Conservation (phyloP, 148 eudicot genomes). For the Salicornia ramosissima region DNA sequence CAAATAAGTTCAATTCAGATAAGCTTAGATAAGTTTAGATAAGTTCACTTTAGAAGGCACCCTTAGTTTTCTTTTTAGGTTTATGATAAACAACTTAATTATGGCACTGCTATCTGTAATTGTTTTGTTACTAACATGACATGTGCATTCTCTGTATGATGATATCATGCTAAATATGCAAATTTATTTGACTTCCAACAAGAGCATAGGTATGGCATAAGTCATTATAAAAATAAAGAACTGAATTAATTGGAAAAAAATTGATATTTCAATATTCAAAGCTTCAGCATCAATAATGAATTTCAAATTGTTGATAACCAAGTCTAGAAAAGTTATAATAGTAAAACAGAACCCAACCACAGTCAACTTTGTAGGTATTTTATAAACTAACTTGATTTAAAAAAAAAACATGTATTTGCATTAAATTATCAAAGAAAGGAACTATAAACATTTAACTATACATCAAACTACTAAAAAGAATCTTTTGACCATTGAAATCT, state of each 20-base stretch:
- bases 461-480: background rate
- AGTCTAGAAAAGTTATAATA: too few species aligned
- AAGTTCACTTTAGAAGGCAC: too few species aligned
- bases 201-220: slow-evolving; percentile 1
- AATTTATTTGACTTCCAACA: background rate
- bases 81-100: background rate
- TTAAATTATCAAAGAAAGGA: too few species aligned
- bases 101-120: background rate
- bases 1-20: too few species aligned
- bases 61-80: background rate
- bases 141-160: background rate
- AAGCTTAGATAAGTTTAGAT: too few species aligned
- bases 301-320: background rate
- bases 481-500: background rate
- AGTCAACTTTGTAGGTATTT: slow-evolving; percentile 10
- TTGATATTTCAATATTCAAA: background rate
- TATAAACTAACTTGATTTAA: background rate
- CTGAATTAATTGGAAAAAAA: too few species aligned
- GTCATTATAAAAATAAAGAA: background rate
- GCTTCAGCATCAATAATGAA: slow-evolving; percentile 5
- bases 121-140: slow-evolving; percentile 2
- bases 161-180: slow-evolving; percentile 13
- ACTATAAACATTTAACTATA: background rate
- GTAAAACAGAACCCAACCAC: too few species aligned
- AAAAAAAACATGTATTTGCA: background rate